Percentiles rank a stretch among this genome's conserved stretches.
phyloP scores from a whole-genome alignment of 2,329 filamentous ascomycete species.

The Ophiosphaerella narmari region DNA sequence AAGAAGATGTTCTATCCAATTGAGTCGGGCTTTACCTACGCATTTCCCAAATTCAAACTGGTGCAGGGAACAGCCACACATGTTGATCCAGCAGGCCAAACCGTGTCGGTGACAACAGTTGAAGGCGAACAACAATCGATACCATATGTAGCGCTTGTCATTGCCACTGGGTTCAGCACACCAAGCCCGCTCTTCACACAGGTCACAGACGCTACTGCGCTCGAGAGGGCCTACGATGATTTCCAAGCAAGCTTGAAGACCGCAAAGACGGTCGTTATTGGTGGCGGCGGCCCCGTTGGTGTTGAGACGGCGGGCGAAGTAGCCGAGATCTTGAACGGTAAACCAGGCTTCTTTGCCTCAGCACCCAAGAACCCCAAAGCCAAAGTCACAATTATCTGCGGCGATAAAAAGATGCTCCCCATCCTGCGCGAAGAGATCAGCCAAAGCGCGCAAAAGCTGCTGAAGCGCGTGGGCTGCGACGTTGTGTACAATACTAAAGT shows the following conservation, averaged over 20 bases:
- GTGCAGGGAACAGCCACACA: slow-evolving; percentile 56
- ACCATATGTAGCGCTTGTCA: slow-evolving; percentile 59
- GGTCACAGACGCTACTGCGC: slow-evolving; percentile 33
- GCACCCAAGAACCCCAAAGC: slow-evolving; percentile 47
- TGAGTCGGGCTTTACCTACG: slow-evolving; percentile 58
- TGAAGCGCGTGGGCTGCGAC: slow-evolving; percentile 55
- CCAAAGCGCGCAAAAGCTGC: slow-evolving; percentile 52
- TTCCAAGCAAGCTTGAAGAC: slow-evolving; percentile 44
- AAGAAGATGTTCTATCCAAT: slow-evolving; percentile 59
- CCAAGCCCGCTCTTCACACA: slow-evolving; percentile 53
- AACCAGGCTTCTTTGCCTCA: slow-evolving; percentile 42
- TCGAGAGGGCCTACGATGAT: slow-evolving; percentile 40
- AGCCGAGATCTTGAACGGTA: slow-evolving; percentile 49
- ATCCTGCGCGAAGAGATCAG: slow-evolving; percentile 50
- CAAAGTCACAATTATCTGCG: slow-evolving; percentile 53
- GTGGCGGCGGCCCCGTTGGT: slow-evolving; percentile 56
- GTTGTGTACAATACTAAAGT: slow-evolving; percentile 49
- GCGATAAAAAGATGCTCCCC: slow-evolving; percentile 51
- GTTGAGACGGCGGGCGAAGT: slow-evolving; percentile 58
- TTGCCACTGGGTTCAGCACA: slow-evolving; percentile 60
- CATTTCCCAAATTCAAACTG: slow-evolving; percentile 54
- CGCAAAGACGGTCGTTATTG: slow-evolving; percentile 54
- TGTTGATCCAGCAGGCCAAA: slow-evolving; percentile 53
- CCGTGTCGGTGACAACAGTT: slow-evolving; percentile 47
- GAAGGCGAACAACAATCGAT: slow-evolving; percentile 43